Evolutionary conservation across 2,329 filamentous ascomycete species (phyloP), one percentile per base, ranked within the genome.

Genomic region (Zalaria sp.): DNA sequence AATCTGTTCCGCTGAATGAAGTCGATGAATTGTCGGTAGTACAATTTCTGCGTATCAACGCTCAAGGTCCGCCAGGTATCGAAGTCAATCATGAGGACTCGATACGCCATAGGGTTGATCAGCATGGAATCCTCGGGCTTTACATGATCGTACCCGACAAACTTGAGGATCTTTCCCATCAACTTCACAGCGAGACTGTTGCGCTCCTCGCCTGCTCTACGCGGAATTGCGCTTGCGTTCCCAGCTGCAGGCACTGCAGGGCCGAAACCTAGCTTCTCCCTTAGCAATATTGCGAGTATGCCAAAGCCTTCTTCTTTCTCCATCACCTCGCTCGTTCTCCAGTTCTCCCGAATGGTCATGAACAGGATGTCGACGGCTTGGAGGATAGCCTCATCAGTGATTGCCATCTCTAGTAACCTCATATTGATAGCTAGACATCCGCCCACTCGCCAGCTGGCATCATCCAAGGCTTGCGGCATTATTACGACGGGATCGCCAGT

Each of bases 321-420:
- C 83, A 98, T 95, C 26, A 91, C 88, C 58, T 98, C 93, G 51
- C 91, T 96, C 50, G 96, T 96, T 48, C 91, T 77, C 91, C 93
- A 98, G 57, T 83, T 96, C 48, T 83, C 81, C 49, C 83, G 81
- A 39, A 95, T 83, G 46, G 84, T 85, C 49, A 83, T 77, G 47
- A 95, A 87, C 26, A 94, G 69, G 53, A 93, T 82, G 53, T 93
- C 79, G 2, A 93, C 78, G 1, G 88, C 79, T 41, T 83, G 74
- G 6, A 88, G 65, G 27, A 88, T 77, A 36, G 79, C 79, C 38
- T 87, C 77, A 5, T 75, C 69, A 0, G 77, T 80, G 3, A 71
- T 69, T 1, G 91, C 81, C 29, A 80, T 72, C 56, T 95, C 86
- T 5, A 98, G 70, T 31, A 96, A 66, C 55, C 88, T 93, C 42